Evolutionary conservation across 2,329 filamentous ascomycete species (phyloP).

Genomic region (Teratosphaeriaceae sp.): DNA sequence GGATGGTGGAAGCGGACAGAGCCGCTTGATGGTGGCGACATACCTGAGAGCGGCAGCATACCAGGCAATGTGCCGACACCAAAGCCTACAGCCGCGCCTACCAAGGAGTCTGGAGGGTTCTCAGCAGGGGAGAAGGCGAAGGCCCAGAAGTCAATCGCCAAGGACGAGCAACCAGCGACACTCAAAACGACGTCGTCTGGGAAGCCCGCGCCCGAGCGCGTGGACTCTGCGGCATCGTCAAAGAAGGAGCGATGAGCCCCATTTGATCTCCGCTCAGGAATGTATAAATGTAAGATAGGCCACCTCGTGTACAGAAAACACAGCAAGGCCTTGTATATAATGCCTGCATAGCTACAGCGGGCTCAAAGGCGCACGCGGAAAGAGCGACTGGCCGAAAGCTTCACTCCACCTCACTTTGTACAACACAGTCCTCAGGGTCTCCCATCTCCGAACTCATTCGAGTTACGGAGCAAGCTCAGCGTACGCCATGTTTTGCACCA

Average conservation of each 20-base stretch:
- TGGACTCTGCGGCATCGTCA: constrained; percentile 16
- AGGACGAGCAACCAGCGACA: constrained; percentile 1
- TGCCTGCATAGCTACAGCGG: too few relatives aligned
- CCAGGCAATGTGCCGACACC: constrained; percentile 10
- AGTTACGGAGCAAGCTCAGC: too few relatives aligned
- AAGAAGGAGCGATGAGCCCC: constrained; percentile 19
- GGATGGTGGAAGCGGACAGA: constrained; percentile 19
- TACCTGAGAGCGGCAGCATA: constrained; percentile 4
- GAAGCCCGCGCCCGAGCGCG: constrained; percentile 9
- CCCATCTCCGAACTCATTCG: too few relatives aligned
- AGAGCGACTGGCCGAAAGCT: background rate
- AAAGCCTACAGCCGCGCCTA: constrained; percentile 4
- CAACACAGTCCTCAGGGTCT: too few relatives aligned
- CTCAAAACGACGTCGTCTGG: background rate
- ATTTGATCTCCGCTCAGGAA: constrained; percentile 4
- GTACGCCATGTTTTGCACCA: constrained; percentile 34
- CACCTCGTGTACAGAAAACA: constrained; percentile 8
- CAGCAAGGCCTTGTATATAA: background rate
- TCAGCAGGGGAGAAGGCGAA: background rate
- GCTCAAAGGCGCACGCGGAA: too few relatives aligned
- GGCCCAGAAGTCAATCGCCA: constrained; percentile 4
- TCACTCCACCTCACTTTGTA: too few relatives aligned
- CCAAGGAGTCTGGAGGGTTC: background rate
- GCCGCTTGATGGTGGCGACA: constrained; percentile 9
- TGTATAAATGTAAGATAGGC: constrained; percentile 14